Evolutionary conservation across 179 eudicot species (phyloP).

Genomic region (Spinacia oleracea): DNA sequence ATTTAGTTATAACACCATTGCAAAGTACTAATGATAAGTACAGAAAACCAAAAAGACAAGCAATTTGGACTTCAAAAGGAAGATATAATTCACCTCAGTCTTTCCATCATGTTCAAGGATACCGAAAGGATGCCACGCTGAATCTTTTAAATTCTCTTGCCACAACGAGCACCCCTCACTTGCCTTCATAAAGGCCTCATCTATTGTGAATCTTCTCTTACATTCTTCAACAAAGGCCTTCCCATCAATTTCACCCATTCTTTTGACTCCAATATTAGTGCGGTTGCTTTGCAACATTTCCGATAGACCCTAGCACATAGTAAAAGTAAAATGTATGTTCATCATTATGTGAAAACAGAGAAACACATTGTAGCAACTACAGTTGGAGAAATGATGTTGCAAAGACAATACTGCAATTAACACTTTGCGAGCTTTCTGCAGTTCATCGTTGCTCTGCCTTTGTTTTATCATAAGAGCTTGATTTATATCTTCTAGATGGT

Average conservation of each 20-base stretch:
- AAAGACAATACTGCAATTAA: slow-evolving; percentile 55
- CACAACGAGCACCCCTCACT: slow-evolving; percentile 70
- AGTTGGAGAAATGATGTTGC: slow-evolving; percentile 1
- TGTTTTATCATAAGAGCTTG: slow-evolving; percentile 55
- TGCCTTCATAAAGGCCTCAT: slow-evolving; percentile 65
- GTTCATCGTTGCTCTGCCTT: slow-evolving; percentile 76
- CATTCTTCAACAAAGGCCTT: slow-evolving; percentile 61
- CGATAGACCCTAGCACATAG: slow-evolving; percentile 50
- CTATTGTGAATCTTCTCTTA: slow-evolving; percentile 45
- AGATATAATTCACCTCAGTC: slow-evolving; percentile 34
- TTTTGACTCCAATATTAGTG: slow-evolving; percentile 60
- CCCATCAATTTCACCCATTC: slow-evolving; percentile 84
- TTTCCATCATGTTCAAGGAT: slow-evolving; percentile 39
- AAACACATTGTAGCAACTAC: neutral
- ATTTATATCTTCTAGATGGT: slow-evolving; percentile 49
- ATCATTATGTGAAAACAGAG: neutral
- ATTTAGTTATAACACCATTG: no score
- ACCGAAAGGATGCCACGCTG: slow-evolving; percentile 82
- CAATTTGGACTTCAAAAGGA: neutral
- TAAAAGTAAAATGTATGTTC: neutral
- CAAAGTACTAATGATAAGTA: neutral
- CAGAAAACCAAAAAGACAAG: neutral
- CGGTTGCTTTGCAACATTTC: slow-evolving; percentile 44
- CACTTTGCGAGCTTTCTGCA: slow-evolving; percentile 72
- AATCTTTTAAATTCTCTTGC: slow-evolving; percentile 74